A percentile compares a stretch with the other conserved stretches of the same genome.
These are phyloP conservation scores for Metarhizium guizhouense DNA, from an alignment of 2,329 filamentous ascomycete genomes.

Conservation along the genomic window DNA sequence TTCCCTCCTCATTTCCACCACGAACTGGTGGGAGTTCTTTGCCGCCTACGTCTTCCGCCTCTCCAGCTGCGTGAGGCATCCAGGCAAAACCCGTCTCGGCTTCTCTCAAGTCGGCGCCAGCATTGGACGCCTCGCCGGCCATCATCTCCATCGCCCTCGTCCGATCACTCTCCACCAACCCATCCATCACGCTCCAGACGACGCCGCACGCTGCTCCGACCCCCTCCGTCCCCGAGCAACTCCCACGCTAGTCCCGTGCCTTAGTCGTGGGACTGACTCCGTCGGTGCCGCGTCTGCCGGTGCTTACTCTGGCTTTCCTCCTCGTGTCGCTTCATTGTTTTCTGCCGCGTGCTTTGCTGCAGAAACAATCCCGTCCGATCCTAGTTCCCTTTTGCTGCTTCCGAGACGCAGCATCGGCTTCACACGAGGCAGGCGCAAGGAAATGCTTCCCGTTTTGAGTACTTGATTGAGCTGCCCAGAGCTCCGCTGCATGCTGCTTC, in stretches of 20 bases:
- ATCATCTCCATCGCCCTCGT: not conserved
- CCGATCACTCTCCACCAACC: constrained; percentile 3
- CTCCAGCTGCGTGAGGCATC: too few species aligned
- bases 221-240: not conserved
- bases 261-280: not conserved
- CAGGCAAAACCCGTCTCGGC: too few species aligned
- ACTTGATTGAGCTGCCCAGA: not conserved
- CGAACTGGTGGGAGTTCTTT: too few species aligned
- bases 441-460: not conserved
- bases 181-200: constrained; percentile 1
- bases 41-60: too few species aligned
- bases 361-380: not conserved
- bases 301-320: not conserved
- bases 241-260: constrained; percentile 1
- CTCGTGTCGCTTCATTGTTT: not conserved
- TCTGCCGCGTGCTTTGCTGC: not conserved
- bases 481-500: not conserved
- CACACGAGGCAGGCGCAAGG: not conserved
- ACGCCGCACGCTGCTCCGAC: too few species aligned
- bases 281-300: constrained; percentile 1
- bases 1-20: too few species aligned
- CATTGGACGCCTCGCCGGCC: too few species aligned
- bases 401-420: not conserved
- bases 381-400: not conserved
- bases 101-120: too few species aligned